These are phyloP conservation scores for Aspergillus ellipticus DNA, from an alignment of 495 filamentous ascomycete genomes.

Conservation along the genomic window DNA sequence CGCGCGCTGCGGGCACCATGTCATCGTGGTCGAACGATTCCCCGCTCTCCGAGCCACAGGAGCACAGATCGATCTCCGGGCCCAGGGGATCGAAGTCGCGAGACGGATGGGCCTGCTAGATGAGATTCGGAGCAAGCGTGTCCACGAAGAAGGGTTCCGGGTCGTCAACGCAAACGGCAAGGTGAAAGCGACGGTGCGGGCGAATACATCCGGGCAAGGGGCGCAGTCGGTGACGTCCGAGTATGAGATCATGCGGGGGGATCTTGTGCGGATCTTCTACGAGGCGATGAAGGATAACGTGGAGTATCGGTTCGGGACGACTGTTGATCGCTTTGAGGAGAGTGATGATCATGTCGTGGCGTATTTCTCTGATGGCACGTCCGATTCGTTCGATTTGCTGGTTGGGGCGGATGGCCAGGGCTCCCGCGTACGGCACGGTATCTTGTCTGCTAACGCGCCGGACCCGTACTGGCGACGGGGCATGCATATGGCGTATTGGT, in stretches of 20 bases:
- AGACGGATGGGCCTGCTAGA: slow-evolving; percentile 41
- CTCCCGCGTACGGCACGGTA: slow-evolving; percentile 35
- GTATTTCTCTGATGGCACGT: slow-evolving; percentile 33
- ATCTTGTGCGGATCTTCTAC: slow-evolving; percentile 35
- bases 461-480: slow-evolving; percentile 21
- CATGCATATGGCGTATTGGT: slow-evolving; percentile 41
- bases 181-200: slow-evolving; percentile 21
- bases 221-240: slow-evolving; percentile 35
- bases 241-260: slow-evolving; percentile 47
- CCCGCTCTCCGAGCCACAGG: slow-evolving; percentile 31
- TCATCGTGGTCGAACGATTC: slow-evolving; percentile 42
- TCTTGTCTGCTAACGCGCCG: slow-evolving; percentile 24
- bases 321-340: slow-evolving; percentile 23
- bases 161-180: slow-evolving; percentile 31
- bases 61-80: slow-evolving; percentile 40
- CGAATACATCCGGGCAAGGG: slow-evolving; percentile 32
- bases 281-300: slow-evolving; percentile 34
- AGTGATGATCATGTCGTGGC: slow-evolving; percentile 29
- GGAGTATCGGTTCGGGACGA: slow-evolving; percentile 36
- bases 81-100: slow-evolving; percentile 31
- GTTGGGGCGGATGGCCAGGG: slow-evolving; percentile 50
- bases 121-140: slow-evolving; percentile 23
- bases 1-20: slow-evolving; percentile 24
- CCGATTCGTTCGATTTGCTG: slow-evolving; percentile 42
- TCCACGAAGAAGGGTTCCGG: slow-evolving; percentile 33